Evolutionary conservation across 306 rosid species (phyloP), one percentile per base, ranked within the genome.

Genomic region (Cajanus cajan): DNA sequence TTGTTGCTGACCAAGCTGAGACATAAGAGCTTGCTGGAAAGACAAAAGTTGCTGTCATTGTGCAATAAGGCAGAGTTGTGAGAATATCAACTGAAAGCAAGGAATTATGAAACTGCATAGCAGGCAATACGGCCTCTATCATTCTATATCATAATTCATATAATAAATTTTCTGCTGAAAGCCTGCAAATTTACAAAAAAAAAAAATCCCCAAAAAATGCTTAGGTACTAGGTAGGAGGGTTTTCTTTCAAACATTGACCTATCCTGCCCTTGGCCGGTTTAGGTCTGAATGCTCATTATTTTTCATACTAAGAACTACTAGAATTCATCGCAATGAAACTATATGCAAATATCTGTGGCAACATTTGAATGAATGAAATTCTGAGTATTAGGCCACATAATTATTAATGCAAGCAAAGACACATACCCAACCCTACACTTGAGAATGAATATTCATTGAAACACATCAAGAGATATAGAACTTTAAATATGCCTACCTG

Each of bases 1-100:
- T 81, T 89, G 96, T 61, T 81, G 89, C 68, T 57, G 88, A 69
- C 89, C 88, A 80, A 84, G 75, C 84, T 86, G 93, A 36, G 94
- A 82, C 86, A 89, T 31, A 72, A 88, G 91, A 68, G 87, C 78
- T 85, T 86, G 94, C 87, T 86, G 90, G 73, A 89, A 68, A 63
- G 96, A 79, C 81, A 88, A 16, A 54, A 93, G 83, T 84, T 80
- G 87, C 96, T 90, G 90, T 83, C 73, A 78, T 58, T 59, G 61
- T 36, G 39, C 48, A 41, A 67, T 24, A 73, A 72, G 14, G 54
- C 4, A 61, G n/a, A 21, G 34, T 55, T 8, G 66, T 12, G 15
- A 76, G 72, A 64, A 80, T 19, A 21, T 65, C 54, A 64, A 55
- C 22, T 19, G 24, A 70, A 51, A 76, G 24, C 66, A 70, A 39